Conservation (phyloP, 2,329 filamentous ascomycete species). For the Pseudogymnoascus sp. region DNA sequence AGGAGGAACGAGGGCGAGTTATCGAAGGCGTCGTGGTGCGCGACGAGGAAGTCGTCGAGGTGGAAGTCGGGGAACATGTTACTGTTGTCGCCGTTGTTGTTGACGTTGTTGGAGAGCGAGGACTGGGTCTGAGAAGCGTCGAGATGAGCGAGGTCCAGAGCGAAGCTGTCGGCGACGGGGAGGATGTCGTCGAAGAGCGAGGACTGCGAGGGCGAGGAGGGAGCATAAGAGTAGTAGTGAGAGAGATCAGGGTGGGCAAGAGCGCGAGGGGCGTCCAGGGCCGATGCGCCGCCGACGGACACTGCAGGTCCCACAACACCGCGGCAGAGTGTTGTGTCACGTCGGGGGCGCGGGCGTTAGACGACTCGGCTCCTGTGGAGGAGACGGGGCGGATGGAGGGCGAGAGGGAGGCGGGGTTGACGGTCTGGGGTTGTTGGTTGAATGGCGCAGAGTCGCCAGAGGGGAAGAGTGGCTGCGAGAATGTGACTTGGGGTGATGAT, state of each 20-base stretch:
- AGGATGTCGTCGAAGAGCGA: conserved; percentile 67
- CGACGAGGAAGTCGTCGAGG: conserved; percentile 38
- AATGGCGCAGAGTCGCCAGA: conserved; percentile 30
- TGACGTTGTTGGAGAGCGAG: conserved; percentile 39
- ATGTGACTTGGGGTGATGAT: conserved; percentile 37
- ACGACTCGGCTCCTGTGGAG: conserved; percentile 30
- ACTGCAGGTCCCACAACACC: conserved; percentile 99
- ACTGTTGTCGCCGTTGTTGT: conserved; percentile 35
- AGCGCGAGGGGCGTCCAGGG: conserved; percentile 40
- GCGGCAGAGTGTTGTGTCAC: conserved; percentile 99
- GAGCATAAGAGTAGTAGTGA: conserved; percentile 61
- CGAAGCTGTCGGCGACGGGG: conserved; percentile 61
- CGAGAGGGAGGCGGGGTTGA: conserved; percentile 55
- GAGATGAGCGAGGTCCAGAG: conserved; percentile 61
- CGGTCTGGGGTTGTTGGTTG: conserved; percentile 38
- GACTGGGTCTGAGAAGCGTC: conserved; percentile 30
- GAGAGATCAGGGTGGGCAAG: conserved; percentile 59
- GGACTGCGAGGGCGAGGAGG: conserved; percentile 63
- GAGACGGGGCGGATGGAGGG: conserved; percentile 42
- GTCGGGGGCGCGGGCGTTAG: conserved; percentile 50
- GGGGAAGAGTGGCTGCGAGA: conserved; percentile 52
- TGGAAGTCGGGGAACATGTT: conserved; percentile 32
- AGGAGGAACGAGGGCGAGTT: conserved; percentile 10
- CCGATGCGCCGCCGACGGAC: conserved; percentile 62
- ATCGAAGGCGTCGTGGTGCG: conserved; percentile 6